Evolutionary conservation across 2,329 filamentous ascomycete genomes (phyloP).

Genomic region (Fusarium bactridioides): DNA sequence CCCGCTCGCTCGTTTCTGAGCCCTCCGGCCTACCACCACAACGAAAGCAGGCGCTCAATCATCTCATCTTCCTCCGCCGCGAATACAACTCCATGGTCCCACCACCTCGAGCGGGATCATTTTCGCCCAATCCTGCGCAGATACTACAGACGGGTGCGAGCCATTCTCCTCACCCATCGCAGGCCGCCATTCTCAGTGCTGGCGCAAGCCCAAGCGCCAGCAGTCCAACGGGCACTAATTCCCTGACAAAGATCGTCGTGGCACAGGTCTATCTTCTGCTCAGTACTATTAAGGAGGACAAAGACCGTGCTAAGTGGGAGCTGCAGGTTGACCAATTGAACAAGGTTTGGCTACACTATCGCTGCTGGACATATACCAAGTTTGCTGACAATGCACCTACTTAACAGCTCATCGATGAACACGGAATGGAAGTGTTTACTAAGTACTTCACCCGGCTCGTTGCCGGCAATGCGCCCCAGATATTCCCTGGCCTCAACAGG

Average conservation of each 20-base stretch:
- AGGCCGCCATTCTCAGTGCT: constrained; percentile 65
- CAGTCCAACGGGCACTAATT: constrained; percentile 69
- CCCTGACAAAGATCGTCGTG: constrained; percentile 90
- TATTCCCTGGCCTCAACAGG: constrained; percentile 83
- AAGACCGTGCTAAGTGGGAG: constrained; percentile 90
- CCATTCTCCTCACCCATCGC: constrained; percentile 66
- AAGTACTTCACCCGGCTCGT: constrained; percentile 95
- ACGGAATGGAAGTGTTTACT: constrained; percentile 98
- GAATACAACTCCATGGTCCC: constrained; percentile 63
- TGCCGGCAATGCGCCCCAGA: constrained; percentile 87
- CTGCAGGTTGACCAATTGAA: constrained; percentile 88
- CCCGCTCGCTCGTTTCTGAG: constrained; percentile 42
- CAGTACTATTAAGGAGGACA: constrained; percentile 94
- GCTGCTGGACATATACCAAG: not conserved
- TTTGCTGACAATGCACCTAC: constrained; percentile 29
- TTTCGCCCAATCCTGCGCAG: constrained; percentile 68
- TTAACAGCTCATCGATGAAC: constrained; percentile 85
- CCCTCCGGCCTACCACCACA: constrained; percentile 46
- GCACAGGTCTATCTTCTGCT: constrained; percentile 95
- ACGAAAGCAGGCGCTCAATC: constrained; percentile 49
- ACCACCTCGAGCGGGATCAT: constrained; percentile 69
- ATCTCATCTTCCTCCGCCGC: constrained; percentile 42
- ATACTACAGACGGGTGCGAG: constrained; percentile 63
- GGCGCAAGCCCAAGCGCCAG: constrained; percentile 68
- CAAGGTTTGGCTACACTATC: constrained; percentile 67